These are phyloP conservation scores for Lotmaria passim DNA, from an alignment of 208 protist genomes.

Conservation along the genomic window DNA sequence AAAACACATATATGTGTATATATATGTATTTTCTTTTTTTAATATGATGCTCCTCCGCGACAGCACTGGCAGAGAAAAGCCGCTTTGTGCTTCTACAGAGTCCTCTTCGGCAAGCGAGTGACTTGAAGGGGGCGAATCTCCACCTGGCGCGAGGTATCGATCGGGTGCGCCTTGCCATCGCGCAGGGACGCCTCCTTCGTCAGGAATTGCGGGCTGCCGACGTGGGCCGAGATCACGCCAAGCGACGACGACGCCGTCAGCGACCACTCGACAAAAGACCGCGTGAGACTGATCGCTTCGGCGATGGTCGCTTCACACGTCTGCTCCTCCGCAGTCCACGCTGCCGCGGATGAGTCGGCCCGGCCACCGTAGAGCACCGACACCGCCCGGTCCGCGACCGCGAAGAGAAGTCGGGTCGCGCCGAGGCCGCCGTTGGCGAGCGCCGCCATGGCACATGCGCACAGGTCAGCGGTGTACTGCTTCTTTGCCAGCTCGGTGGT, in stretches of 20 bases:
- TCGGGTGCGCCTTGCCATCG: slow-evolving; percentile 63
- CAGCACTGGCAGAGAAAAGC: too few relatives aligned
- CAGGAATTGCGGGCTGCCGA: slow-evolving; percentile 44
- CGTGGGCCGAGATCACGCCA: slow-evolving; percentile 73
- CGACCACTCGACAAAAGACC: slow-evolving; percentile 69
- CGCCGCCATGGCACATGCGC: slow-evolving; percentile 40
- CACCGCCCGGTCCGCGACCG: slow-evolving; percentile 58
- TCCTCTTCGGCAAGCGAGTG: slow-evolving; percentile 22
- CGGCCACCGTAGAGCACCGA: slow-evolving; percentile 42
- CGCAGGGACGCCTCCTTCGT: slow-evolving; percentile 80
- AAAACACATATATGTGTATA: neutral
- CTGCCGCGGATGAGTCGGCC: neutral
- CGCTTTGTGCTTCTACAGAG: slow-evolving; percentile 2
- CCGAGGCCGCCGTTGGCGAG: slow-evolving; percentile 64
- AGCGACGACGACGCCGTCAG: slow-evolving; percentile 58
- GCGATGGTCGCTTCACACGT: slow-evolving; percentile 31
- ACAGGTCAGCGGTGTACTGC: slow-evolving; percentile 50
- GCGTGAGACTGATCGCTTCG: slow-evolving; percentile 47
- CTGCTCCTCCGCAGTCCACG: slow-evolving; percentile 22
- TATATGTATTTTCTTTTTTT: neutral
- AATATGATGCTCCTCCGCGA: neutral
- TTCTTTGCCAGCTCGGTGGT: slow-evolving; percentile 34
- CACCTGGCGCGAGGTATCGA: slow-evolving; percentile 63
- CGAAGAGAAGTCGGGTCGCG: slow-evolving; percentile 54
- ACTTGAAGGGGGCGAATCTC: slow-evolving; percentile 67